Evolutionary conservation across 805 yeast genomes (phyloP).

Genomic region (Candida awuae): DNA sequence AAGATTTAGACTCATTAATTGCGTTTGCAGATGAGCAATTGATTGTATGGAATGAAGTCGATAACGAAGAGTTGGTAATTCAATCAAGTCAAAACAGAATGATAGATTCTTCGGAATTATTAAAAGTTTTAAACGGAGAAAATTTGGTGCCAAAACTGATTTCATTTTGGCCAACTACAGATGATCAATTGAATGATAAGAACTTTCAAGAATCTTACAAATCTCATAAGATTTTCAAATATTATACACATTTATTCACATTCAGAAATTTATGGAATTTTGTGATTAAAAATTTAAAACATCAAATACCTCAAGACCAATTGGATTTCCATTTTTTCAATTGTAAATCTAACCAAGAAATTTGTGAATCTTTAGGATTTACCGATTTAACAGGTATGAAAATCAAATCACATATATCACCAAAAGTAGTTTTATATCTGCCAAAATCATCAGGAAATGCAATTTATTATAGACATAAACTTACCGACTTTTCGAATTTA

Average conservation of each 20-base stretch:
- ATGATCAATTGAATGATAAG: constrained; percentile 30
- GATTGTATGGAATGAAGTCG: constrained; percentile 34
- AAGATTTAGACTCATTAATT: constrained; percentile 42
- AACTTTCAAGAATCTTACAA: constrained; percentile 29
- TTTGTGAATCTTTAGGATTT: constrained; percentile 49
- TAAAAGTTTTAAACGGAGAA: constrained; percentile 46
- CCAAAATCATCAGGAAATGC: constrained; percentile 44
- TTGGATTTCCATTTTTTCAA: constrained; percentile 45
- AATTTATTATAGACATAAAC: constrained; percentile 31
- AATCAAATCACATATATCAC: constrained; percentile 11
- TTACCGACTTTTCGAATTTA: background rate
- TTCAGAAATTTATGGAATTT: constrained; percentile 52
- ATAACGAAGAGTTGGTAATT: constrained; percentile 36
- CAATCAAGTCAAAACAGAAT: constrained; percentile 15
- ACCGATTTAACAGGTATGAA: constrained; percentile 22
- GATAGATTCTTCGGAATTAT: constrained; percentile 31
- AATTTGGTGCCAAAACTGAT: constrained; percentile 43
- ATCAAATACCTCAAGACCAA: constrained; percentile 9
- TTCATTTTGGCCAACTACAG: constrained; percentile 57
- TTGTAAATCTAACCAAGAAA: constrained; percentile 40
- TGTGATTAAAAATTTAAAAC: constrained; percentile 39
- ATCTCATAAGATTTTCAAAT: constrained; percentile 31
- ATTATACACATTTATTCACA: constrained; percentile 43
- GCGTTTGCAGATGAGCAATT: constrained; percentile 48
- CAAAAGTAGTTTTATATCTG: constrained; percentile 32